Percentiles rank a stretch among this genome's conserved stretches.
These are phyloP conservation scores for Acidiella bohemica DNA, from an alignment of 495 filamentous ascomycete genomes.

Conservation along the genomic window DNA sequence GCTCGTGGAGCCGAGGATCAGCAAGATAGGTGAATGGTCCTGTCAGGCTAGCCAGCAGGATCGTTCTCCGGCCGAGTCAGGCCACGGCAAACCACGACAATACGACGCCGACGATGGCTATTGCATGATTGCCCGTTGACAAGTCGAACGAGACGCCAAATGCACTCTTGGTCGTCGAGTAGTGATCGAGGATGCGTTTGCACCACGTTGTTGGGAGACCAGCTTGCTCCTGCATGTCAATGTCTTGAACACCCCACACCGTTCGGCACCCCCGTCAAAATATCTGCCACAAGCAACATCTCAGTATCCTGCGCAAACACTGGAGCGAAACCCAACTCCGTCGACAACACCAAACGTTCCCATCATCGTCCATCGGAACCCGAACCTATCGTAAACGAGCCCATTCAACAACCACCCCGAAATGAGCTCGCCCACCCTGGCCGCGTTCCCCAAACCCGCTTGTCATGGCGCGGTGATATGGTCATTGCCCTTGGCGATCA, in stretches of 20 bases:
- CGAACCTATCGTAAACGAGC: slow-evolving; percentile 18
- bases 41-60: background rate
- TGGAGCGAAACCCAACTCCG: slow-evolving; percentile 10
- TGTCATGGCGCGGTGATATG: slow-evolving; percentile 55
- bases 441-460: slow-evolving; percentile 57
- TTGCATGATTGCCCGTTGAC: background rate
- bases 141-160: slow-evolving; percentile 21
- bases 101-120: background rate
- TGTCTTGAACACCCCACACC: slow-evolving; percentile 45
- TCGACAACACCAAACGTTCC: slow-evolving; percentile 21
- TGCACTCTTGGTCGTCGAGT: background rate
- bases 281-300: slow-evolving; percentile 36
- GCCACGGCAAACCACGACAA: background rate
- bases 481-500: background rate
- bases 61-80: background rate
- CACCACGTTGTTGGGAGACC: slow-evolving; percentile 28
- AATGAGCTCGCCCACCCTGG: slow-evolving; percentile 48
- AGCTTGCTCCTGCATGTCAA: slow-evolving; percentile 41
- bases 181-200: background rate
- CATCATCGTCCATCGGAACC: slow-evolving; percentile 22
- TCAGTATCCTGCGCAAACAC: background rate
- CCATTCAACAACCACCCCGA: slow-evolving; percentile 40
- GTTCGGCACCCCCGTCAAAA: slow-evolving; percentile 59
- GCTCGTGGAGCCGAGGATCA: background rate
- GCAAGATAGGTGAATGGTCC: background rate